Evolutionary conservation across 345 rosid genomes (phyloP).

Genomic region (thale cress (Arabidopsis thaliana)): TAIR10.1 NC_003070.9:19747001-19747500

Average conservation of each 20-base stretch:
- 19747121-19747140: constrained; percentile 44
- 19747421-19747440: background rate
- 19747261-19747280: background rate
- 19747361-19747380: background rate
- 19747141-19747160: constrained; percentile 17
- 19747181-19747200: constrained; percentile 9
- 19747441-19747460: too few relatives aligned
- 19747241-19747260: background rate
- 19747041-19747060: constrained; percentile 75
- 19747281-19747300: constrained; percentile 8
- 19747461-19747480: too few relatives aligned
- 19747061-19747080: constrained; percentile 68
- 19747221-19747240: constrained; percentile 30
- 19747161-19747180: background rate
- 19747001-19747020: constrained; percentile 72
- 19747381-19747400: background rate
- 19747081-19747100: constrained; percentile 76
- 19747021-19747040: constrained; percentile 61
- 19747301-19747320: background rate
- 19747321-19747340: background rate
- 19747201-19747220: constrained; percentile 25
- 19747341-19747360: background rate
- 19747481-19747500: too few relatives aligned
- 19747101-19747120: constrained; percentile 45
- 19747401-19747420: background rate